phyloP scores from a whole-genome alignment of 176 grass and related monocot species.

The Panicum miliaceum region DNA sequence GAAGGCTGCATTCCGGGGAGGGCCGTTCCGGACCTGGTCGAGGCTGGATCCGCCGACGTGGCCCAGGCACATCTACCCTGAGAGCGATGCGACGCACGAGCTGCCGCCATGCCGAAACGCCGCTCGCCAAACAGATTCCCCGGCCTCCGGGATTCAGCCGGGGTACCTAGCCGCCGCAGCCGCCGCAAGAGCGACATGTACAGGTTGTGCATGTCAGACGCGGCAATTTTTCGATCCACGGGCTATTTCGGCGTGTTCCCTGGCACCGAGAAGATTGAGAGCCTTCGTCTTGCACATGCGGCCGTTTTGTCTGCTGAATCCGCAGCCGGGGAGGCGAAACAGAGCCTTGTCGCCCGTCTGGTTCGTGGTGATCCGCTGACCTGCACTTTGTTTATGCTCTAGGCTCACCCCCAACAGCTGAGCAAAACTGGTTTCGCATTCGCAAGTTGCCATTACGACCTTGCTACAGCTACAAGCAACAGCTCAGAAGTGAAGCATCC shows the following conservation, averaged over 20 bases:
- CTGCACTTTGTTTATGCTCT: conserved; percentile 34
- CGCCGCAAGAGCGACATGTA: conserved; percentile 7
- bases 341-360: conserved; percentile 24
- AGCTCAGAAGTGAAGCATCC: conserved; percentile 44
- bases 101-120: not conserved
- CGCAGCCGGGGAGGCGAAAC: conserved; percentile 4
- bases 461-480: conserved; percentile 3
- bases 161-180: not conserved
- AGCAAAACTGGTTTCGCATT: not conserved
- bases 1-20: conserved; percentile 39
- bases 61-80: not conserved
- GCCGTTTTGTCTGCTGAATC: conserved; percentile 45
- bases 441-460: conserved; percentile 38
- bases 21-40: not conserved
- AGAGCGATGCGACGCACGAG: not conserved
- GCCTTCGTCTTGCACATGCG: conserved; percentile 1
- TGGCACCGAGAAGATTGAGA: not conserved
- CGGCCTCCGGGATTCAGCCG: not conserved
- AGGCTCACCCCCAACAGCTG: conserved; percentile 47
- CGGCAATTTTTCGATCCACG: not conserved
- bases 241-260: not conserved
- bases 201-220: conserved; percentile 6
- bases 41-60: not conserved
- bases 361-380: conserved; percentile 31
- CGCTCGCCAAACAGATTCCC: not conserved